A percentile compares a stretch with the other conserved stretches of the same genome.
Evolutionary conservation across 108 stramenopile genomes (phyloP).

Genomic region (Cylindrotheca closterium): DNA sequence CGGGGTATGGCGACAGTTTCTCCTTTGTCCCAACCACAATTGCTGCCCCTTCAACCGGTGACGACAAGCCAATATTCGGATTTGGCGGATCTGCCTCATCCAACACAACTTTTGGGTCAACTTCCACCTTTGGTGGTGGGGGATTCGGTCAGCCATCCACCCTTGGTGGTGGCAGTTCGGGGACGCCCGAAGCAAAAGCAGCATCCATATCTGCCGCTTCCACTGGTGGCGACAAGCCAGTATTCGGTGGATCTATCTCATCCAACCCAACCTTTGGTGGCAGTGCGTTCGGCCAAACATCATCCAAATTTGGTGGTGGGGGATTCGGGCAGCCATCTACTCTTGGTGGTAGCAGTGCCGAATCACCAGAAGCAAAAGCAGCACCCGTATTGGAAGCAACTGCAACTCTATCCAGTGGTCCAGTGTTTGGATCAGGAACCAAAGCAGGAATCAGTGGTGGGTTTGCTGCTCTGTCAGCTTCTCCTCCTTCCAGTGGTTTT

Average conservation of each 20-base stretch:
- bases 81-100: slow-evolving; percentile 19
- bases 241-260: slow-evolving; percentile 18
- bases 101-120: slow-evolving; percentile 9
- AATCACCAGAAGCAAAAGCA: background rate
- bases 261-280: no score
- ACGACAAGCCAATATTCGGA: no score
- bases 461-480: slow-evolving; percentile 12
- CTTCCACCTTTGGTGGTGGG: slow-evolving; percentile 40
- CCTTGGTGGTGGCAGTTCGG: background rate
- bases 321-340: background rate
- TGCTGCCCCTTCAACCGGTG: background rate
- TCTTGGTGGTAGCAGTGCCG: background rate
- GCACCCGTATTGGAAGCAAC: background rate
- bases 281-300: background rate
- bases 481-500: slow-evolving; percentile 5
- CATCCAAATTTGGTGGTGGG: background rate
- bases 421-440: slow-evolving; percentile 15
- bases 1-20: background rate
- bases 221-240: slow-evolving; percentile 1
- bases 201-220: background rate
- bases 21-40: background rate
- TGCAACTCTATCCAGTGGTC: background rate
- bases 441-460: slow-evolving; percentile 7
- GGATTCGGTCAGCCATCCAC: background rate
- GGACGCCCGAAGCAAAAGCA: background rate